Base-by-base conservation (phyloP, 371 early-diverging fungal species). In the Mortierella sp. region DNA sequence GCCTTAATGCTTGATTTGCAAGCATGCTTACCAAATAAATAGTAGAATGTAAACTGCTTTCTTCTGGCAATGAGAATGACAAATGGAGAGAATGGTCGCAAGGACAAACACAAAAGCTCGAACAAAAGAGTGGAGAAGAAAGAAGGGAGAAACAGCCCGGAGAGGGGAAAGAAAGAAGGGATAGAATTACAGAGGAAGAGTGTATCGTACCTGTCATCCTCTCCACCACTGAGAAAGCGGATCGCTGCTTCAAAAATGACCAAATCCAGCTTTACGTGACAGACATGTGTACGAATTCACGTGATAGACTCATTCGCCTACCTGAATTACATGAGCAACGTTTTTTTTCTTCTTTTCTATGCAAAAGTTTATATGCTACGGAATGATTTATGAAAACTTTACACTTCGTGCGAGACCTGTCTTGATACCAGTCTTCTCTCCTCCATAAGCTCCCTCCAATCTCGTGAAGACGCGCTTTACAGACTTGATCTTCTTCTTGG, bases 371-470 rank as follows among this genome's bases (percentile, higher is more conserved):
- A 34, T n/a, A 23, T 67, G n/a, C 6, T 15, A 28, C 31, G 6
- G 35, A 17, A 4, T 40, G 17, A 9, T 57, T 35, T 61, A 79
- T 13, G 69, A 73, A 64, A 94, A 89, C 73, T 90, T 89, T 69
- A 95, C 91, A 85, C 93, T 92, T 77, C 95, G 91, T 13, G 96
- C 83, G 29, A 97, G 84, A 43, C 90, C 88, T 37, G 91, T 86
- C 87, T 96, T 96, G 89, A 98, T 98, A 88, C 98, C 98, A 10
- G 97, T 96, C 76, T 86, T 85, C 87, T 98, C 98, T 75, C 98
- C 98, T 72, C 89, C 92, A 85, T 98, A 98, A 34, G 87, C 83
- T 40, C 92, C 89, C 62, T 87, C 84, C 45, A 86, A 90, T 40
- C 86, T 62, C 43, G 89, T 88, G 67, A 88, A 89, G 47, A 96